Conservation (phyloP, 2,329 filamentous ascomycete genomes). For the Incumbomyces delicatus region DNA sequence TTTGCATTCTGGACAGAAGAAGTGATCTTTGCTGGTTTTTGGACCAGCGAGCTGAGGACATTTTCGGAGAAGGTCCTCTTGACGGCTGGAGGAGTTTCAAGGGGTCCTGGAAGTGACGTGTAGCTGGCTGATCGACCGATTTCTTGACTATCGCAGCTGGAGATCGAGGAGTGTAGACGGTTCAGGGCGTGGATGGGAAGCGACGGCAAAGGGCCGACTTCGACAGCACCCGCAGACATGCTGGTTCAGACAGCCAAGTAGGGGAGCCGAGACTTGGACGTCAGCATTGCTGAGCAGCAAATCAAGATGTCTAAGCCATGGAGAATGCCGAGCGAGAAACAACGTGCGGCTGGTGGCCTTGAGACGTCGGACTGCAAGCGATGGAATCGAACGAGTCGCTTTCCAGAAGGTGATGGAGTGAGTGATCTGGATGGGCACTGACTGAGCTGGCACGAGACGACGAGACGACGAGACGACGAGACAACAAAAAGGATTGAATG, state of each 20-base stretch:
- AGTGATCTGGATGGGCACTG: no score
- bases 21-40: constrained; percentile 11
- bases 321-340: not conserved
- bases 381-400: no score
- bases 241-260: not conserved
- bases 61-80: constrained; percentile 43
- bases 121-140: constrained; percentile 50
- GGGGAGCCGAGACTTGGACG: not conserved
- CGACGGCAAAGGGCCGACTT: constrained; percentile 11
- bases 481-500: no score
- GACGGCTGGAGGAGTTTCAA: constrained; percentile 30
- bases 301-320: not conserved
- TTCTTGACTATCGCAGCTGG: constrained; percentile 10
- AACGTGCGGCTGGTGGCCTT: no score
- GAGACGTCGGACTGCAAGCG: no score
- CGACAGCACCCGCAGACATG: constrained; percentile 2
- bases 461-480: no score
- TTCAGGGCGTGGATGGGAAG: constrained; percentile 13
- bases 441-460: no score
- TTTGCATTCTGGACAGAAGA: constrained; percentile 14
- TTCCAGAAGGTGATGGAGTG: no score
- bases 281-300: constrained; percentile 1
- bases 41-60: constrained; percentile 25
- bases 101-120: constrained; percentile 40
- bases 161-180: constrained; percentile 8